Conservation (phyloP, 139 green algal species). For the Parachlorella kessleri region DNA sequence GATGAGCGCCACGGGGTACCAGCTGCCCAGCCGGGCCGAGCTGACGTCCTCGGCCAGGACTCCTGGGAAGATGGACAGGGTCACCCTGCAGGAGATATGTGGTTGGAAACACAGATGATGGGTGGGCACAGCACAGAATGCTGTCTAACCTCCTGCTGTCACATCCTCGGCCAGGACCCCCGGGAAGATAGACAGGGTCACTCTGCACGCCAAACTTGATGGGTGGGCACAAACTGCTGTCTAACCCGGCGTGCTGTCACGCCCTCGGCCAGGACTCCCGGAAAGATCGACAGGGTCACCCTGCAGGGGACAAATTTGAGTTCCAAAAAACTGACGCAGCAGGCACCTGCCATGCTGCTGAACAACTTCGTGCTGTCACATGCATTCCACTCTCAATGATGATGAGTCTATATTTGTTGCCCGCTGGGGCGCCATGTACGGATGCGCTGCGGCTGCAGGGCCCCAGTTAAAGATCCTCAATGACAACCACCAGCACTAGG, state of each 20-base stretch:
- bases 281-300: conserved; percentile 90
- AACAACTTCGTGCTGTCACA: too few relatives aligned
- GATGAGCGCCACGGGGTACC: conserved; percentile 88
- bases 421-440: too few relatives aligned
- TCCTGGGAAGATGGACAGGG: conserved; percentile 90
- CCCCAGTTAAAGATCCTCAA: too few relatives aligned
- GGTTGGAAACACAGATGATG: conserved; percentile 27
- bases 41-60: conserved; percentile 86
- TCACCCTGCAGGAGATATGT: conserved; percentile 60
- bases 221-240: too few relatives aligned
- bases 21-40: conserved; percentile 64
- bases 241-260: too few relatives aligned
- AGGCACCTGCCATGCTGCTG: too few relatives aligned
- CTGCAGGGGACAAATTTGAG: conserved; percentile 53
- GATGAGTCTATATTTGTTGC: too few relatives aligned
- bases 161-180: conserved; percentile 89
- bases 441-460: too few relatives aligned
- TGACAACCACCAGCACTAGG: too few relatives aligned
- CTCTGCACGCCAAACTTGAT: conserved; percentile 43
- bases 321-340: conserved; percentile 14
- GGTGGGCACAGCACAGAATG: conserved; percentile 3
- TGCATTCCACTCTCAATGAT: too few relatives aligned
- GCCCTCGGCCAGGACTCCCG: conserved; percentile 88
- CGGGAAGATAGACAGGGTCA: conserved; percentile 91
- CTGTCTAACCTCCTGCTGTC: too few relatives aligned